Base-by-base conservation (phyloP, 2,329 filamentous ascomycete genomes). In the Lasiodiplodia sp. region DNA sequence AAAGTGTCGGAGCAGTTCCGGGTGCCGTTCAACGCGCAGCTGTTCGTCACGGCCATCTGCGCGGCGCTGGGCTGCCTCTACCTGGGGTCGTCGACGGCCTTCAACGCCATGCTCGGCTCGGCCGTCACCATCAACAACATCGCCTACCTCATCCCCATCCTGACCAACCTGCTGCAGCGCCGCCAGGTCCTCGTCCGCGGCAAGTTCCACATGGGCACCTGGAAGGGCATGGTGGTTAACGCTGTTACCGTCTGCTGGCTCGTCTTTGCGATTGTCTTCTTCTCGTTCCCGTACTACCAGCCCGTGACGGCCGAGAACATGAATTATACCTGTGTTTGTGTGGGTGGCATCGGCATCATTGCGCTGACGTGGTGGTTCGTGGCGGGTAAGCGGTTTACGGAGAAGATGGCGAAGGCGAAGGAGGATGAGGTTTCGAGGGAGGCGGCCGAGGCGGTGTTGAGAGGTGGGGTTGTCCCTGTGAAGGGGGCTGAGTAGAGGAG, bases 271-370 rank as follows among this genome's bases (percentile, higher is more conserved):
- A 80, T 83, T 31, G 74, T 83, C 1, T 82, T 84, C 72, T 83
- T 82, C 73, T 81, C 78, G 1, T 83, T 84, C 71, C 82, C 82
- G 0, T 83, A 81, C 65, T 73, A 76, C 51, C 78, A 76, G 74
- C 81, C 81, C 0, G 80, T 82, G 10, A 67, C 53, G 38, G 72
- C 72, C 1, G 69, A 70, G 31, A 84, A 83, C 68, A 85, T 85
- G 83, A 85, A 84, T 69, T 84, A 85, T 70, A 84, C 83, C 1
- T 84, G 83, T 58, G 81, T 83, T 0, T 81, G 82, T 14, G 80
- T 84, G 5, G 82, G 82, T 1, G 82, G 78, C 0, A 76, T 81
- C 34, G 69, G 82, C 8, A 55, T 81, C 1, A 74, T 84, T 11
- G 76, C 78, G 62, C 67, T 79, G 2, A 70, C 69, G 0, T 84